phyloP scores from a whole-genome alignment of 768 basidiomycete genomes.

The Lepiota subincarnata region DNA sequence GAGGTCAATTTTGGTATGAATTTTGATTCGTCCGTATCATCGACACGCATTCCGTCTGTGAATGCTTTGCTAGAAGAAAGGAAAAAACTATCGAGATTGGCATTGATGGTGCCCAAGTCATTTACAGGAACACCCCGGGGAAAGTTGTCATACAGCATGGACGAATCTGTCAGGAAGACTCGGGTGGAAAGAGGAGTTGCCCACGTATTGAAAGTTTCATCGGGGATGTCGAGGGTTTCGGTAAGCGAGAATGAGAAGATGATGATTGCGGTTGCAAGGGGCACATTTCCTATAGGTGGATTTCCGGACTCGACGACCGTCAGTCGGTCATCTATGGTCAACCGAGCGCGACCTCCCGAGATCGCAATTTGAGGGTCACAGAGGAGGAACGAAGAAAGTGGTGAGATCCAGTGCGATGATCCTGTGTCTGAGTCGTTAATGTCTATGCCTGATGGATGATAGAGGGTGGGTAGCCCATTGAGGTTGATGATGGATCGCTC shows the following conservation, averaged over 20 bases:
- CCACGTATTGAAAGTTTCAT: not conserved
- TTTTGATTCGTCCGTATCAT: not conserved
- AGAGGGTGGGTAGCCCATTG: not conserved
- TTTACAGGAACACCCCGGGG: not conserved
- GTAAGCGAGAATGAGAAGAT: not conserved
- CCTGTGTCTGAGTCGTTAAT: not conserved
- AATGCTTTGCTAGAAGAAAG: not conserved
- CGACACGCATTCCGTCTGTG: not conserved
- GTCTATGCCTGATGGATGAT: not conserved
- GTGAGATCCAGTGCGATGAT: not conserved
- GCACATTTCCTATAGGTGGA: not conserved
- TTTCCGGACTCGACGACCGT: not conserved
- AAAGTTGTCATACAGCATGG: not conserved
- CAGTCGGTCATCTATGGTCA: not conserved
- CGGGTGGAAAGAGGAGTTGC: not conserved
- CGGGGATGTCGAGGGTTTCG: not conserved
- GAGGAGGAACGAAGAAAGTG: not conserved
- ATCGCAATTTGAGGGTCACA: not conserved
- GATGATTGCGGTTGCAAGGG: not conserved
- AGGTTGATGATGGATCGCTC: not conserved
- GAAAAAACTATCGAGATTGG: not conserved
- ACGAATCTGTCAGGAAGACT: not conserved
- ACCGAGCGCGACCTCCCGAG: not conserved
- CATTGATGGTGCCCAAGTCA: not conserved
- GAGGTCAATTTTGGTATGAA: too few relatives aligned